These are phyloP conservation scores for Alternaria sp. DNA, from an alignment of 2,329 filamentous ascomycete species.

Conservation along the genomic window DNA sequence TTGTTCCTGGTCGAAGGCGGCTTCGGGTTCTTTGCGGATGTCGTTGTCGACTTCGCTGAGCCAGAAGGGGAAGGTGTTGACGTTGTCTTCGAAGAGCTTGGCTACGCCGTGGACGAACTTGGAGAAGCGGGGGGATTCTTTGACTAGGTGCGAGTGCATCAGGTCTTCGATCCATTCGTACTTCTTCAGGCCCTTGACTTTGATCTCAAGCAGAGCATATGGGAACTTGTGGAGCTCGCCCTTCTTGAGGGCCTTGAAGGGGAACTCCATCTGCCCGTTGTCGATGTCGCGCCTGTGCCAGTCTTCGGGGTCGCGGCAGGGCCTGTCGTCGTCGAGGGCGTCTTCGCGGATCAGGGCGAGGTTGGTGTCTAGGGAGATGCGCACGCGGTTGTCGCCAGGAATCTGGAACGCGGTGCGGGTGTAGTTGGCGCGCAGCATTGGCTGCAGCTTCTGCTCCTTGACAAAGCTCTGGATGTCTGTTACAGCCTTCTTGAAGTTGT, in stretches of 20 bases:
- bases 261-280: conserved; percentile 78
- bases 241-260: conserved; percentile 85
- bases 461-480: conserved; percentile 81
- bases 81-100: conserved; percentile 88
- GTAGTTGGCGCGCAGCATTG: conserved; percentile 90
- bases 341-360: conserved; percentile 83
- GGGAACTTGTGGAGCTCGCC: conserved; percentile 92
- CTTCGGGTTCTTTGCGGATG: conserved; percentile 90
- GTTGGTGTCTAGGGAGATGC: conserved; percentile 91
- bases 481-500: conserved; percentile 73
- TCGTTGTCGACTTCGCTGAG: conserved; percentile 88
- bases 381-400: conserved; percentile 85
- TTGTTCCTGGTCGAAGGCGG: conserved; percentile 90
- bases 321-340: conserved; percentile 78
- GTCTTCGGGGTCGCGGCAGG: conserved; percentile 83
- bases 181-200: conserved; percentile 73
- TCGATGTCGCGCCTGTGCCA: conserved; percentile 96
- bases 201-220: conserved; percentile 90
- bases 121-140: conserved; percentile 87
- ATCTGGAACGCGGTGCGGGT: conserved; percentile 96
- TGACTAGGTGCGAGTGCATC: conserved; percentile 90
- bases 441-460: conserved; percentile 76
- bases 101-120: conserved; percentile 97
- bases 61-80: conserved; percentile 97
- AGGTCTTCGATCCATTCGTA: conserved; percentile 89